Evolutionary conservation across 176 grass and related monocot genomes (phyloP), one percentile per base, ranked within the genome.

Genomic region (Oryza meridionalis): DNA sequence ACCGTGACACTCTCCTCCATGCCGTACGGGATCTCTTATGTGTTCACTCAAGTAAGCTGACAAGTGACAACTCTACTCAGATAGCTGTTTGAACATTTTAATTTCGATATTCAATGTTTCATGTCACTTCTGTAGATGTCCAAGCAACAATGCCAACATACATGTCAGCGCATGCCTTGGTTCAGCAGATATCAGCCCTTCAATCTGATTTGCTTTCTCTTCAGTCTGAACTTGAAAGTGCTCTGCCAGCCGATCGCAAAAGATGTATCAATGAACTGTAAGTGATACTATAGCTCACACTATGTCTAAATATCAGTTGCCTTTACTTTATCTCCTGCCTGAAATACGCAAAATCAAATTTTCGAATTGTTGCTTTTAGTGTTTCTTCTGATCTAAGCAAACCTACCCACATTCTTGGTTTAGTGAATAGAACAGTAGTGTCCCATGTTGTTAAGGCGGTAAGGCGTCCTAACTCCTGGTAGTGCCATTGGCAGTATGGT

Each of bases 211-310:
- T 99, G 88, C 82, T 85, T 19, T 90, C 93, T 84, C 96, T 96
- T 85, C 96, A 94, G 67, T 95, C 89, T 78, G 93, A 99, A 84
- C 93, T 99, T 76, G 96, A 96, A 91, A 99, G 85, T 73, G 87
- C 89, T 35, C 91, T 96, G 79, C 93, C 93, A 63, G 90, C 86
- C 89, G 93, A 99, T 45, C 67, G 91, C 35, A 96, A 91, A 92
- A 90, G 88, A 96, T 99, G 91, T 44, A 99, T 99, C 67, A 96
- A 96, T 92, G 91, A 99, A 67, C 67, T 99, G 93, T 96, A 90
- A 91, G 96, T 93, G 49, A 59, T 83, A 68, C 22, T 55, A 77
- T 59, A 32, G 2, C 55, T 63, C 29, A 7, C 51, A 55, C 51
- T 55, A 53, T 74, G 35, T 40, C 49, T 51, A 51, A 88, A 65